phyloP scores from a whole-genome alignment of 805 yeast species.

The Millerago galiae region DNA sequence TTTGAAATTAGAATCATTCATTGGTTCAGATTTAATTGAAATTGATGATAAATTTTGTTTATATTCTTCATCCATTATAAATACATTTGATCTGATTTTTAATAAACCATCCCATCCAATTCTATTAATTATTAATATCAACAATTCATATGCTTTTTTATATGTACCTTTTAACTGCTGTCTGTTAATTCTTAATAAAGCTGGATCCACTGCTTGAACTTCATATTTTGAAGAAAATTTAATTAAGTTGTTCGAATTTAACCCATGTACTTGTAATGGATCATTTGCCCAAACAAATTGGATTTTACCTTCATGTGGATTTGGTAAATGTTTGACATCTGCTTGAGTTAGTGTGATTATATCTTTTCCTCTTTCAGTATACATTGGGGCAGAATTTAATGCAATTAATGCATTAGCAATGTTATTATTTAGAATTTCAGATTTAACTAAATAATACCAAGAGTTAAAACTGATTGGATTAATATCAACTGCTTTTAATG shows the following conservation, averaged over 20 bases:
- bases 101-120: constrained; percentile 83
- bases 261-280: constrained; percentile 20
- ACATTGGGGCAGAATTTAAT: constrained; percentile 73
- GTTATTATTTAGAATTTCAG: constrained; percentile 51
- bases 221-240: constrained; percentile 23
- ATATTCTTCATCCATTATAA: constrained; percentile 77
- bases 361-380: constrained; percentile 35
- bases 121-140: constrained; percentile 59
- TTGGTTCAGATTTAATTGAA: constrained; percentile 11
- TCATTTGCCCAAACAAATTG: constrained; percentile 40
- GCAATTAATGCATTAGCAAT: constrained; percentile 56
- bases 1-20: constrained; percentile 10
- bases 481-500: constrained; percentile 53
- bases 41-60: constrained; percentile 26
- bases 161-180: constrained; percentile 47
- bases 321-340: constrained; percentile 39
- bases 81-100: constrained; percentile 57
- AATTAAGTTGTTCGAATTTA: constrained; percentile 21
- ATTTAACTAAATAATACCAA: constrained; percentile 62
- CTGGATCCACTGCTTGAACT: constrained; percentile 39
- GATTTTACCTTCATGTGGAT: constrained; percentile 48
- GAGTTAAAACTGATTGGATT: constrained; percentile 72
- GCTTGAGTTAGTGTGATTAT: constrained; percentile 36
- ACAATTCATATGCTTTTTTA: constrained; percentile 55
- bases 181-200: constrained; percentile 44